phyloP scores from a whole-genome alignment of 257 asterid species.

The Plantago elongata region DNA sequence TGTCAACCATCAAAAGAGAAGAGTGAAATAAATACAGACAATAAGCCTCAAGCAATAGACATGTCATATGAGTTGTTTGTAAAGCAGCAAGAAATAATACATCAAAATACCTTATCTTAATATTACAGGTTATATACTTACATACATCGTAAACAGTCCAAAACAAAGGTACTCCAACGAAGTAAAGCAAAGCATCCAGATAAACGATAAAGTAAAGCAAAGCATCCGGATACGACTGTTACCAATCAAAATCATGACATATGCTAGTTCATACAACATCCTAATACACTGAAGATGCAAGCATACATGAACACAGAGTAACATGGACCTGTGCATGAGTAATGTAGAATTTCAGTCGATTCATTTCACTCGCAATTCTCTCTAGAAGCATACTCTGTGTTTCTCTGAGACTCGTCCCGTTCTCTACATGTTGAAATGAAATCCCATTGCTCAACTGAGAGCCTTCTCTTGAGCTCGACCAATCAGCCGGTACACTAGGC shows the following conservation, averaged over 20 bases:
- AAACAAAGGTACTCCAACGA: too few species aligned
- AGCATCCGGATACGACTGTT: too few species aligned
- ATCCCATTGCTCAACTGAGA: slow-evolving; percentile 51
- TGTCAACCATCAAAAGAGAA: slow-evolving; percentile 56
- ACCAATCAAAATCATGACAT: too few species aligned
- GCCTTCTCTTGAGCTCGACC: slow-evolving; percentile 44
- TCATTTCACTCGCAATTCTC: slow-evolving; percentile 98
- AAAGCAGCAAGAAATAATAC: too few species aligned
- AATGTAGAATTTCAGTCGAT: slow-evolving; percentile 80
- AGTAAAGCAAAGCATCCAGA: too few species aligned
- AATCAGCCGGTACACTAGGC: slow-evolving; percentile 74
- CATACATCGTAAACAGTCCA: too few species aligned
- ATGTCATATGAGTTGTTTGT: too few species aligned
- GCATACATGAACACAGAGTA: slow-evolving; percentile 23
- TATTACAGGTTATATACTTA: too few species aligned
- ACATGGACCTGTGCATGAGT: slow-evolving; percentile 76
- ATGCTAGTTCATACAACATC: not conserved
- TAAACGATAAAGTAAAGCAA: too few species aligned
- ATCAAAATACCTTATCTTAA: too few species aligned
- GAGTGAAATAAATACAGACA: slow-evolving; percentile 30
- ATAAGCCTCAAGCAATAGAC: slow-evolving; percentile 9
- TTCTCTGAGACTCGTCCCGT: slow-evolving; percentile 73
- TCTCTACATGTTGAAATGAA: slow-evolving; percentile 57
- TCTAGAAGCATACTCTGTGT: slow-evolving; percentile 96
- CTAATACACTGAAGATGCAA: slow-evolving; percentile 4